These are phyloP conservation scores for Bretziella fagacearum DNA, from an alignment of 2,329 filamentous ascomycete species.

Conservation along the genomic window DNA sequence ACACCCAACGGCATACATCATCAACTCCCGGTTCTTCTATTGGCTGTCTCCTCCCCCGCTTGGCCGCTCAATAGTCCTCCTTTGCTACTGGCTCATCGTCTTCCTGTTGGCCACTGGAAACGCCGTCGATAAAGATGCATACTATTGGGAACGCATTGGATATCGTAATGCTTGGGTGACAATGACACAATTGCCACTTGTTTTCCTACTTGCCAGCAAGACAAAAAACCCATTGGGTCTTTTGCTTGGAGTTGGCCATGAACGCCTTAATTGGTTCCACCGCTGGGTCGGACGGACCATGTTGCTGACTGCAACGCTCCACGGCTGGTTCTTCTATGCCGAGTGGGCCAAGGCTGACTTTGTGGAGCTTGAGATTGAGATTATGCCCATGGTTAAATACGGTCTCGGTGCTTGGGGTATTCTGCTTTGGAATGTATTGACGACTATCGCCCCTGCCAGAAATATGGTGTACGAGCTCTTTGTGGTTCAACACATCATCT, in stretches of 20 bases:
- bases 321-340: constrained; percentile 52
- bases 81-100: constrained; percentile 41
- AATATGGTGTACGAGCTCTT: constrained; percentile 54
- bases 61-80: constrained; percentile 36
- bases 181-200: constrained; percentile 44
- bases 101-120: constrained; percentile 38
- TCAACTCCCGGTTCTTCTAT: constrained; percentile 29
- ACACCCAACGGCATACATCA: constrained; percentile 34
- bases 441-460: constrained; percentile 45
- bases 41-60: constrained; percentile 43
- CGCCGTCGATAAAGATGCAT: constrained; percentile 33
- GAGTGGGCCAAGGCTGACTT: constrained; percentile 46
- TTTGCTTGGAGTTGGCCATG: constrained; percentile 46
- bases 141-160: constrained; percentile 47
- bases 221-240: constrained; percentile 37
- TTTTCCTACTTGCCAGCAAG: constrained; percentile 46
- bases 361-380: constrained; percentile 38
- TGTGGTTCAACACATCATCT: constrained; percentile 47
- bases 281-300: constrained; percentile 55
- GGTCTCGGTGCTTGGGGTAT: constrained; percentile 51
- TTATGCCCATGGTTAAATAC: constrained; percentile 49
- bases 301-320: constrained; percentile 49
- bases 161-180: constrained; percentile 53
- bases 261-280: constrained; percentile 57
- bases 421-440: constrained; percentile 47